Percentiles rank a stretch among this genome's conserved stretches.
These are phyloP conservation scores for Ophiostoma sp. DNA, from an alignment of 2,329 filamentous ascomycete genomes.

Conservation along the genomic window DNA sequence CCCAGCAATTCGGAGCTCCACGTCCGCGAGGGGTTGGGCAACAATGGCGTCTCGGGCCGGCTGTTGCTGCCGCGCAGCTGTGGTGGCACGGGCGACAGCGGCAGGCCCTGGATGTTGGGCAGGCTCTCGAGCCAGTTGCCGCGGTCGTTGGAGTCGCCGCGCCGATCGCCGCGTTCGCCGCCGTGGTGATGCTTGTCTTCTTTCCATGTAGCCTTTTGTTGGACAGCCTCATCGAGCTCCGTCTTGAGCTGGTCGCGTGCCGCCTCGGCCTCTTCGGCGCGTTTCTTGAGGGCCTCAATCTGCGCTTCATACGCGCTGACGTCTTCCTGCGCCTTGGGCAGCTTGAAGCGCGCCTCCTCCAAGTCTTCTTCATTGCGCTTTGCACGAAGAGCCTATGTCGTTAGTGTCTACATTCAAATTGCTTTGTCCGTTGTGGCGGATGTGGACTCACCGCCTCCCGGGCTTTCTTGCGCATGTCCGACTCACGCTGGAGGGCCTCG, in stretches of 20 bases:
- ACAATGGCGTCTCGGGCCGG: conserved; percentile 55
- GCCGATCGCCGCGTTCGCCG: conserved; percentile 18
- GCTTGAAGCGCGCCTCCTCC: conserved; percentile 64
- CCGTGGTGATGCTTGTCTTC: conserved; percentile 31
- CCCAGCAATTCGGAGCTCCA: conserved; percentile 57
- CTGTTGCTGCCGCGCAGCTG: conserved; percentile 42
- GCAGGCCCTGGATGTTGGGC: conserved; percentile 48
- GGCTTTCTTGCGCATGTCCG: conserved; percentile 84
- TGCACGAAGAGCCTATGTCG: conserved; percentile 54
- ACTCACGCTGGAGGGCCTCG: conserved; percentile 78
- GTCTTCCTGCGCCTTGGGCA: conserved; percentile 66
- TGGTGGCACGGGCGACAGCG: conserved; percentile 36
- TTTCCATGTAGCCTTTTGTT: conserved; percentile 45
- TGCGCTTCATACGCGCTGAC: conserved; percentile 60
- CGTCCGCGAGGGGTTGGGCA: conserved; percentile 50
- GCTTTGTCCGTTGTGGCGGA: not conserved
- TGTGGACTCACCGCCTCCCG: conserved; percentile 70
- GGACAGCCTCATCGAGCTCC: conserved; percentile 46
- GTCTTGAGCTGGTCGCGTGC: conserved; percentile 58
- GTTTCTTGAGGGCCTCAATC: conserved; percentile 62
- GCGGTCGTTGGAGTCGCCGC: conserved; percentile 41
- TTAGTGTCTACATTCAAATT: conserved; percentile 33
- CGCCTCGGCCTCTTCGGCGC: conserved; percentile 65
- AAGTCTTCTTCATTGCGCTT: conserved; percentile 79
- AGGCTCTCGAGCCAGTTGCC: conserved; percentile 58